Evolutionary conservation across 2,329 filamentous ascomycete species (phyloP), one percentile per base, ranked within the genome.

Genomic region (Lecanicillium sp.): DNA sequence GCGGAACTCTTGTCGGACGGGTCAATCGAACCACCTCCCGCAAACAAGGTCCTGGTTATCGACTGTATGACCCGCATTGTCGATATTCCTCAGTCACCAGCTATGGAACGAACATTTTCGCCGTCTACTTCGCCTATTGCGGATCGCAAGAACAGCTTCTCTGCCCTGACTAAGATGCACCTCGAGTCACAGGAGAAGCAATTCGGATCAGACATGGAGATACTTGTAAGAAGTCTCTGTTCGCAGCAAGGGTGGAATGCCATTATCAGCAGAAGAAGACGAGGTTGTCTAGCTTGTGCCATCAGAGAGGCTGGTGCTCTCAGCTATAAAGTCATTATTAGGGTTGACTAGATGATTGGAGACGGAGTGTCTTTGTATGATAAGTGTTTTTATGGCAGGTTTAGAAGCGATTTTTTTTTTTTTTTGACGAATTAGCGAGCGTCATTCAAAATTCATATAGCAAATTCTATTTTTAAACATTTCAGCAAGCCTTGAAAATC

Each of bases 171-270:
- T 22, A 67, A 69, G 48, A 76, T 76, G 71, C 70, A 71, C 48
- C 65, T 73, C 29, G 72, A 75, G 53, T 73, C 72, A 4, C 60
- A 72, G 18, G 64, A 70, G 43, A 64, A 78, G 17, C 73, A 78
- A 29, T 75, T 75, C 40, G 74, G 74, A 1, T 80, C 75, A 11
- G 78, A 81, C 49, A 65, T 83, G 52, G 82, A 87, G 57, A 70
- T 88, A 8, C 60, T 89, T 37, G 80, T 80, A 2, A 67, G 84
- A 35, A 83, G 83, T 2, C 68, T 85, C 47, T 89, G 85, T 54
- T 80, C 83, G 1, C 78, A 85, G 52, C 77, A 73, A 48, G 84
- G 84, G 3, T 80, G 80, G 69, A 83, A 87, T 54, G 83, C 84
- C 16, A 55, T 89, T 14, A 69, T 89, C 45, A 84, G 80, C 44